These are phyloP conservation scores for Cladosporium sp. DNA, from an alignment of 2,329 filamentous ascomycete species.

Conservation along the genomic window DNA sequence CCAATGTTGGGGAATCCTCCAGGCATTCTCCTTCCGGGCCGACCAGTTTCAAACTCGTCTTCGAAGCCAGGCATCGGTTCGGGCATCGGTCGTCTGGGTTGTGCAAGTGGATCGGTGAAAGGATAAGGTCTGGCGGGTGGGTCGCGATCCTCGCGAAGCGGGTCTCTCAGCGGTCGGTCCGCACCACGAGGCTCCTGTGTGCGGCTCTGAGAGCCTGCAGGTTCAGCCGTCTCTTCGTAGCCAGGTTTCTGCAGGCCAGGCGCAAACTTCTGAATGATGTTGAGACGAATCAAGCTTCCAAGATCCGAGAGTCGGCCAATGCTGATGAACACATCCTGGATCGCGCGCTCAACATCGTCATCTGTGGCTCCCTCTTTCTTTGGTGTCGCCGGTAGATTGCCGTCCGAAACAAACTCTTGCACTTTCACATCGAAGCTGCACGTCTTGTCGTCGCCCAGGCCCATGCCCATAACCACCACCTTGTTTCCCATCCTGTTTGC, in stretches of 20 bases:
- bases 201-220: conserved; percentile 23
- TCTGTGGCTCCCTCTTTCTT: conserved; percentile 26
- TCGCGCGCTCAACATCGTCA: conserved; percentile 45
- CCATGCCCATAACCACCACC: conserved; percentile 79
- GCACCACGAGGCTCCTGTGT: conserved; percentile 26
- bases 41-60: conserved; percentile 83
- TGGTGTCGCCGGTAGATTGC: conserved; percentile 56
- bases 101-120: conserved; percentile 59
- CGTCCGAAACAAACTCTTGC: conserved; percentile 72
- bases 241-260: conserved; percentile 76
- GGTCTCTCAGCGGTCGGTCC: conserved; percentile 47
- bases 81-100: conserved; percentile 65
- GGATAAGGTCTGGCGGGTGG: conserved; percentile 69
- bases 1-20: conserved; percentile 62
- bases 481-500: conserved; percentile 80
- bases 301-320: conserved; percentile 67
- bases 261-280: conserved; percentile 81
- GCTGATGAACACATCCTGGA: conserved; percentile 72
- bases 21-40: conserved; percentile 58
- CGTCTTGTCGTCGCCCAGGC: conserved; percentile 77
- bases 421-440: conserved; percentile 72
- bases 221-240: conserved; percentile 62
- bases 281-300: conserved; percentile 70
- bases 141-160: conserved; percentile 50
- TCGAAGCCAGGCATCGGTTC: conserved; percentile 84